Base-by-base conservation (phyloP, 352 stramenopile genomes). In the Lagenidium giganteum region DNA sequence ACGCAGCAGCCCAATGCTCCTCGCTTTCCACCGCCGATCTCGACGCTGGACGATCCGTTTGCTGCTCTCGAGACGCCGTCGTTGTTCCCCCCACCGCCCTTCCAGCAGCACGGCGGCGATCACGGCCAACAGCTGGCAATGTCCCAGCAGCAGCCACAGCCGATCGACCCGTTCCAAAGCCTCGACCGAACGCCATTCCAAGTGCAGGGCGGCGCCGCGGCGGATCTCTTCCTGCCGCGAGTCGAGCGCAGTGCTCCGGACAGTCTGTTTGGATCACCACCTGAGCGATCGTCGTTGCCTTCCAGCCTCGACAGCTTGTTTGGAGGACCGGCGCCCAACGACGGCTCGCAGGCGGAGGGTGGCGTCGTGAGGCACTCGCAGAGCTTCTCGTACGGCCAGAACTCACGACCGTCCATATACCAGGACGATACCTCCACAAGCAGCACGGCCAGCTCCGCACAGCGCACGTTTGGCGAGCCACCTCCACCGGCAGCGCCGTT, bases 401-500 rank as follows among this genome's bases (percentile, higher is more conserved):
- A n/a, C n/a, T n/a, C n/a, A n/a, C n/a, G n/a, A n/a, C n/a, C n/a
- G n/a, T n/a, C n/a, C n/a, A n/a, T n/a, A n/a, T n/a, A n/a, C n/a
- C n/a, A n/a, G n/a, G n/a, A n/a, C n/a, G n/a, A n/a, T n/a, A 36
- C 3, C 18, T 55, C 8, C 51, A 64, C 25, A 54, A 56, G 16
- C 50, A 57, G 27, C 55, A 66, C 8, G 51, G 51, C 44, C 51
- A 47, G 33, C 32, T 47, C 35, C n/a, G 57, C 33, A 27, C 50
- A 56, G 17, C 55, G 53, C 14, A 17, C 56, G 8, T 73, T 70
- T 39, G 53, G 67, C 25, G 52, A 83, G 49, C 42, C 67, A 3
- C 77, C 73, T 24, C 77, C 77, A 32, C 69, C 74, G 29, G 74
- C 77, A 38, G 74, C 76, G 11, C 78, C 78, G 14, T 87, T 87